Evolutionary conservation across 169 alveolate genomes (phyloP).

Genomic region (Cryptosporidium parvum): DNA sequence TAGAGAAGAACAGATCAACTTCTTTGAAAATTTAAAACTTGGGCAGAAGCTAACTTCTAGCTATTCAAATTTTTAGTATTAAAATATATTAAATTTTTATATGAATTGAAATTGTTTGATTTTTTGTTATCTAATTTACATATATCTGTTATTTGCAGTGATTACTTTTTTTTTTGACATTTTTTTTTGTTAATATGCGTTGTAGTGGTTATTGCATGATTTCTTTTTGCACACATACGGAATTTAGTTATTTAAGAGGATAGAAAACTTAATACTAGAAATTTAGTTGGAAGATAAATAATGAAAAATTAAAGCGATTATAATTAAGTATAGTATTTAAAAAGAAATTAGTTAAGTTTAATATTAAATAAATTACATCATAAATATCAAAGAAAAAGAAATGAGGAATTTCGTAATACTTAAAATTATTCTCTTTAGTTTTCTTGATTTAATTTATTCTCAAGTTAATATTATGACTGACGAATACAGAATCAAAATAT

Average conservation of each 20-base stretch:
- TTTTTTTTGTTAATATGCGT: constrained; percentile 7
- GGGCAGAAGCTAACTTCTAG: not conserved
- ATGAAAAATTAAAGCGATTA: not conserved
- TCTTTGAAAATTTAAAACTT: constrained; percentile 34
- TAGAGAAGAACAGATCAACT: constrained; percentile 42
- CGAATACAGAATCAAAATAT: constrained; percentile 76
- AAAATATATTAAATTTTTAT: not conserved
- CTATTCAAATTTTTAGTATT: too few relatives aligned
- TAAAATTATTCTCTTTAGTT: not conserved
- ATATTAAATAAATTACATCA: too few relatives aligned
- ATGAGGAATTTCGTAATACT: not conserved
- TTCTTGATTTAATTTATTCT: not conserved
- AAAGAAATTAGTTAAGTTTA: not conserved
- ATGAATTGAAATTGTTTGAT: not conserved
- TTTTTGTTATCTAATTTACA: not conserved
- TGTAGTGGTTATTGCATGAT: constrained; percentile 31
- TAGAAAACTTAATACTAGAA: not conserved
- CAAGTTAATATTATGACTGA: constrained; percentile 65
- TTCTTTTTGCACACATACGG: constrained; percentile 33
- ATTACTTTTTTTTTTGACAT: not conserved
- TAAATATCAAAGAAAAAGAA: not conserved
- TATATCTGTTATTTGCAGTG: not conserved
- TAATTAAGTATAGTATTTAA: not conserved
- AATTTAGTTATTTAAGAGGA: constrained; percentile 24
- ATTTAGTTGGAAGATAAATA: not conserved